phyloP scores from a whole-genome alignment of 208 protist genomes.

The Vickermania ingenoplastis region DNA sequence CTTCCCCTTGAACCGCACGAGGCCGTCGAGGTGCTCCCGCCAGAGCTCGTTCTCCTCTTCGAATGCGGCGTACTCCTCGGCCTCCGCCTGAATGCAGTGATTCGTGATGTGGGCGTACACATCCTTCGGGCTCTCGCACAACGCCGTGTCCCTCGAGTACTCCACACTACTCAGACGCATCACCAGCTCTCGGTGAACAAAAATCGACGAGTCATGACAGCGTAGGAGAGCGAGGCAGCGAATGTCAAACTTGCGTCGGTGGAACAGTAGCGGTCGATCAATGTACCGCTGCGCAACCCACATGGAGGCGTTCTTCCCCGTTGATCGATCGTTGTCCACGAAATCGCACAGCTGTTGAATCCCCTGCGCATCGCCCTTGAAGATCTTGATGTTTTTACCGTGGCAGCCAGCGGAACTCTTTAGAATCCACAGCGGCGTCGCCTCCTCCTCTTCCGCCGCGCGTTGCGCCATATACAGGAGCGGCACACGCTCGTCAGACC shows the following conservation, averaged over 20 bases:
- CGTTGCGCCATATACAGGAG: slow-evolving; percentile 18
- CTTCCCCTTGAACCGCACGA: slow-evolving; percentile 60
- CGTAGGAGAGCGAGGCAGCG: slow-evolving; percentile 38
- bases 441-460: slow-evolving; percentile 1
- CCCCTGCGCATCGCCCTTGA: slow-evolving; percentile 32
- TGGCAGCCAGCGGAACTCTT: slow-evolving; percentile 75
- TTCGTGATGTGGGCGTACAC: slow-evolving; percentile 45
- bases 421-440: slow-evolving; percentile 44
- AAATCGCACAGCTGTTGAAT: slow-evolving; percentile 35
- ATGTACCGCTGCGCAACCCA: slow-evolving; percentile 63
- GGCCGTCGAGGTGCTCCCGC: slow-evolving; percentile 64
- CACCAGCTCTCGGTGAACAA: slow-evolving; percentile 63
- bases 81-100: slow-evolving; percentile 39
- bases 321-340: slow-evolving; percentile 14
- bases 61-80: slow-evolving; percentile 18
- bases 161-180: slow-evolving; percentile 58
- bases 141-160: slow-evolving; percentile 19
- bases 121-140: slow-evolving; percentile 12
- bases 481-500: slow-evolving; percentile 34
- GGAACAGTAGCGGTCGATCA: slow-evolving; percentile 43
- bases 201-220: slow-evolving; percentile 30
- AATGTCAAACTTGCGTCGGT: slow-evolving; percentile 61
- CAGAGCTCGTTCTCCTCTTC: slow-evolving; percentile 72
- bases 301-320: slow-evolving; percentile 13
- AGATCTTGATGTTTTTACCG: slow-evolving; percentile 72